Evolutionary conservation across 2,329 filamentous ascomycete genomes (phyloP), one percentile per base, ranked within the genome.

Genomic region (Fusarium nematophilum): DNA sequence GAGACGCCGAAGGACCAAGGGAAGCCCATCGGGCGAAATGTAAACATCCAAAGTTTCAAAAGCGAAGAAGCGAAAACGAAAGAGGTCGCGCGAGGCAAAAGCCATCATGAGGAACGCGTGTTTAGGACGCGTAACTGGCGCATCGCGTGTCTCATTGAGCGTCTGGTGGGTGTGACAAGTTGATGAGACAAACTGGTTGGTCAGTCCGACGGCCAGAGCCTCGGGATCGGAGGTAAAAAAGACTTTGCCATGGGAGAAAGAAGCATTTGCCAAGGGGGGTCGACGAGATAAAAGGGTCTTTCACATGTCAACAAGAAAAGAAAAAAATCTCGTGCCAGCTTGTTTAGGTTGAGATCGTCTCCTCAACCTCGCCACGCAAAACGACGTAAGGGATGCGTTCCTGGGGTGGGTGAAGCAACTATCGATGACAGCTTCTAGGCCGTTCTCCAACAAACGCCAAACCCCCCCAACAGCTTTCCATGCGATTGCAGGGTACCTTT

Each of bases 301-400:
- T 63, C 46, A 64, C 60, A 61, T 63, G 60, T 47, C 34, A 48
- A 47, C 30, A 36, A 43, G 13, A 17, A 21, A 21, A 21, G 21
- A 21, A 21, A 21, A 21, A 4, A 8, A 13, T 37, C 17, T 38
- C 38, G 45, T 57, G 59, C 43, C 38, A 18, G 36, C 50, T 49
- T 44, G 39, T 57, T 61, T 53, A 21, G 60, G 43, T 30, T 61
- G 55, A 57, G 51, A 57, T 34, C 61, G 60, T 63, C 57, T 57
- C 59, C 57, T 61, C 50, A 44, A 21, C 31, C 18, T 63, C 39
- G 60, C 60, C 60, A 64, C 60, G 25, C 18, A 43, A n/a, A n/a
- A 55, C 43, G 47, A 62, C 58, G 58, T 51, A 62, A 62, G 59
- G 44, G 23, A 56, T 56, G 39, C 29, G 55, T 56, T 58, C 55